Conservation (phyloP, 2,329 filamentous ascomycete species). For the Alternaria consortialis region DNA sequence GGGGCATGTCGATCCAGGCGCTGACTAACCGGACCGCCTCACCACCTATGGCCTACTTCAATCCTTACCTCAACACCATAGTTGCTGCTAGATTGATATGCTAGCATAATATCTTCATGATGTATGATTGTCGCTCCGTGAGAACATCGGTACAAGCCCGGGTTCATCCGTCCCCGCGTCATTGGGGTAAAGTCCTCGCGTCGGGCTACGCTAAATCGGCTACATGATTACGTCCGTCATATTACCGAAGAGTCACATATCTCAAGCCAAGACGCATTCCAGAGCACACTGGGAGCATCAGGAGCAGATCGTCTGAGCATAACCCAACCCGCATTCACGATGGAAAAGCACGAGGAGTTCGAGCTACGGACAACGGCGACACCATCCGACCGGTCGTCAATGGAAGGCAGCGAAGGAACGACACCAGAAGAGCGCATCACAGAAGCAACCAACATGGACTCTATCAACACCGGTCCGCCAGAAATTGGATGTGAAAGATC, state of each 20-base stretch:
- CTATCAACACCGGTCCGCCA: neutral
- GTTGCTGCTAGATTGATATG: neutral
- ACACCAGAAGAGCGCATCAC: neutral
- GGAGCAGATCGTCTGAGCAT: neutral
- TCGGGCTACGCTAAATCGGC: slow-evolving; percentile 10
- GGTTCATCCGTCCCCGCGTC: slow-evolving; percentile 4
- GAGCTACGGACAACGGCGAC: neutral
- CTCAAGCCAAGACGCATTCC: neutral
- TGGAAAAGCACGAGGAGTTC: neutral
- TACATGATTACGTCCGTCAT: slow-evolving; percentile 11
- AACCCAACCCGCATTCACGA: neutral
- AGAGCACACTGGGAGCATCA: neutral
- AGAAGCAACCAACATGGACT: neutral
- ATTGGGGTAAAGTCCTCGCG: neutral
- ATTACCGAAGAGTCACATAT: slow-evolving; percentile 13
- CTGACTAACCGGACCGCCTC: slow-evolving; percentile 5
- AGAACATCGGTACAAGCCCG: neutral
- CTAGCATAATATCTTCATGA: neutral
- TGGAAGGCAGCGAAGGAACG: neutral
- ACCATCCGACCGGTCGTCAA: neutral
- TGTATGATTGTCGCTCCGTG: neutral
- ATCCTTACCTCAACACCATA: no score
- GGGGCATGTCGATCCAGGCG: neutral
- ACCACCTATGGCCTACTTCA: no score
- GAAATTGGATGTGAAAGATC: neutral